Percentiles rank a stretch among this genome's conserved stretches.
Conservation (phyloP, 345 rosid species). For the Syzygium jambos region DNA sequence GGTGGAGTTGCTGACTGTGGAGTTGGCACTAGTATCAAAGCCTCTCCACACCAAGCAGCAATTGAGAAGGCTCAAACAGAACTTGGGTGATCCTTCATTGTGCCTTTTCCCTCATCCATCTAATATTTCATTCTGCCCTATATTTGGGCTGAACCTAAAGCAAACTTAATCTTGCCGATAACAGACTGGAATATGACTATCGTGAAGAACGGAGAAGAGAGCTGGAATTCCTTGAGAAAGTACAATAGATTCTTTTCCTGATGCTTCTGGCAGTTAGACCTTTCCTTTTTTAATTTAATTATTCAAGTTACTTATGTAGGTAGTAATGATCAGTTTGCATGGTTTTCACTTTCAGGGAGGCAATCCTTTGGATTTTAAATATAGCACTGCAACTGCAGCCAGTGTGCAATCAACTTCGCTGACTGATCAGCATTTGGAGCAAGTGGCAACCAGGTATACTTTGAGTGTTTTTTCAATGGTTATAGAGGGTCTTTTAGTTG, state of each 20-base stretch:
- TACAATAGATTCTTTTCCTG: conserved; percentile 21
- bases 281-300: not conserved
- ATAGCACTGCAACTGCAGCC: conserved; percentile 56
- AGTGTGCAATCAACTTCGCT: conserved; percentile 94
- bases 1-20: conserved; percentile 94
- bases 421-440: conserved; percentile 70
- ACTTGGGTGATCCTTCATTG: conserved; percentile 50
- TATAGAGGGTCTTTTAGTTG: not conserved
- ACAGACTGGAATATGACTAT: conserved; percentile 94
- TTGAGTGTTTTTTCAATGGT: conserved; percentile 6
- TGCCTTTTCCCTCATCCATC: not conserved
- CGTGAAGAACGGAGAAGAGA: conserved; percentile 93
- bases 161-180: not conserved
- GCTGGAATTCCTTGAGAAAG: conserved; percentile 93
- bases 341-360: conserved; percentile 62
- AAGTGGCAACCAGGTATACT: conserved; percentile 66
- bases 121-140: not conserved
- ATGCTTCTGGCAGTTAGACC: not conserved
- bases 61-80: conserved; percentile 92
- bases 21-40: conserved; percentile 69
- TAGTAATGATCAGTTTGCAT: not conserved
- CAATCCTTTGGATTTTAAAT: conserved; percentile 92
- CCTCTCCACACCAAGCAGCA: conserved; percentile 76
- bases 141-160: not conserved
- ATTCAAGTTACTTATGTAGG: not conserved